A percentile compares a stretch with the other conserved stretches of the same genome.
Conservation (phyloP, 2,329 filamentous ascomycete species). For the Drechslerella dactyloides region DNA sequence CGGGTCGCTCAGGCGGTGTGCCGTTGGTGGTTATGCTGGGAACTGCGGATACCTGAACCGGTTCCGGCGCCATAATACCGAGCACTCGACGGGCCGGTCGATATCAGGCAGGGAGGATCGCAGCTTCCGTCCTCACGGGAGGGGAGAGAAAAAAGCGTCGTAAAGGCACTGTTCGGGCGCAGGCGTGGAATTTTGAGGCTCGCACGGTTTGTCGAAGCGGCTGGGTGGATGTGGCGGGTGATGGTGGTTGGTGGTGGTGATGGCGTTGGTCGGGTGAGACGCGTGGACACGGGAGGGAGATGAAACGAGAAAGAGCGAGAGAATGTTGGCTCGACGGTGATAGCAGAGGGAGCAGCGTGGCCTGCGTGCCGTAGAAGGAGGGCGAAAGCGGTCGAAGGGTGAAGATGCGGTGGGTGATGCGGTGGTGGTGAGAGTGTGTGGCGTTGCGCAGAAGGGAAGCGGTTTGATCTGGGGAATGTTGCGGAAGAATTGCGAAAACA, state of each 20-base stretch:
- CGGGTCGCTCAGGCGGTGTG: slow-evolving; percentile 47
- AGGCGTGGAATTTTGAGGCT: background rate
- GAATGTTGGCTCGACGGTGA: background rate
- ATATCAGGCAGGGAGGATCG: background rate
- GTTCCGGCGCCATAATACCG: slow-evolving; percentile 48
- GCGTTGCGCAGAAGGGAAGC: slow-evolving; percentile 2
- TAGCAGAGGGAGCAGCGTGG: background rate
- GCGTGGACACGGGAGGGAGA: background rate
- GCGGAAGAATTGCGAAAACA: slow-evolving; percentile 11
- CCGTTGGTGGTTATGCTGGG: slow-evolving; percentile 50
- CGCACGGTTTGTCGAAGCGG: background rate
- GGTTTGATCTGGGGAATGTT: slow-evolving; percentile 8
- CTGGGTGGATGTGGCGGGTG: slow-evolving; percentile 4
- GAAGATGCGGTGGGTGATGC: background rate
- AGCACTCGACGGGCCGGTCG: slow-evolving; percentile 10
- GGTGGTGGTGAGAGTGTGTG: background rate
- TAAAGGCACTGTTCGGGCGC: background rate
- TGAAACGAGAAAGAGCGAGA: background rate
- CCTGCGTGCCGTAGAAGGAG: background rate
- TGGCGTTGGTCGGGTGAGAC: background rate
- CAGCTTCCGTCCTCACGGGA: background rate
- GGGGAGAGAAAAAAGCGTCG: background rate
- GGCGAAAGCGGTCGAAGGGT: slow-evolving; percentile 1
- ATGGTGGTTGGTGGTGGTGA: background rate
- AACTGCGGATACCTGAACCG: slow-evolving; percentile 47